phyloP scores from a whole-genome alignment of 768 basidiomycete species.

The Kwoniella dendrophila region DNA sequence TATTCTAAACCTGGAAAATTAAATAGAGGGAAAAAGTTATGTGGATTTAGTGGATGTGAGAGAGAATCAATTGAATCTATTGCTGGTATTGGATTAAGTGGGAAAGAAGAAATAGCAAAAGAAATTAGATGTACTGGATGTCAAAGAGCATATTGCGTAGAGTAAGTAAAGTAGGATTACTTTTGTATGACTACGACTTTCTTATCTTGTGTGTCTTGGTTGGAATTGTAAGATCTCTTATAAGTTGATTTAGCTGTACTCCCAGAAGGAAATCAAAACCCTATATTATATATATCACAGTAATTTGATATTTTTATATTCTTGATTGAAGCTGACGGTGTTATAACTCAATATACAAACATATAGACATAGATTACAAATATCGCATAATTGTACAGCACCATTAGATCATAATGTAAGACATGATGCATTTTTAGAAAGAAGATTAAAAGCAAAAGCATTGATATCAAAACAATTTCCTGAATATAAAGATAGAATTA shows the following conservation, averaged over 20 bases:
- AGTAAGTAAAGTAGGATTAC: conserved; percentile 21
- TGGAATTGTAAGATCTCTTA: too few species aligned
- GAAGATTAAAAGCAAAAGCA: conserved; percentile 31
- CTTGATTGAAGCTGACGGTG: background rate
- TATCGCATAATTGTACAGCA: conserved; percentile 34
- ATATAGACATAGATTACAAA: conserved; percentile 39
- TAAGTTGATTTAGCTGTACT: background rate
- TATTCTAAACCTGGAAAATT: background rate
- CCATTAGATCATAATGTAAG: conserved; percentile 30
- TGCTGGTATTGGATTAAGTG: conserved; percentile 21
- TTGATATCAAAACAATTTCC: conserved; percentile 37
- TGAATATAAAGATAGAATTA: conserved; percentile 22
- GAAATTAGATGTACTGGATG: conserved; percentile 34
- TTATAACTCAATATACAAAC: background rate
- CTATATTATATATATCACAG: background rate
- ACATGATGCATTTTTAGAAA: conserved; percentile 28
- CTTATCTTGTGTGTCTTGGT: too few species aligned
- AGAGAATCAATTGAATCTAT: conserved; percentile 38
- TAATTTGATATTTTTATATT: background rate
- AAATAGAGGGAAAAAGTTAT: conserved; percentile 21
- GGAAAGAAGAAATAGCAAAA: conserved; percentile 21
- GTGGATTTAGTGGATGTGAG: conserved; percentile 29
- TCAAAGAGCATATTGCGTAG: conserved; percentile 31
- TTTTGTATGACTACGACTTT: background rate
- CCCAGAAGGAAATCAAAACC: background rate